phyloP scores from a whole-genome alignment of 163 green algal species.

The Coccomyxa subellipsoidea region DNA sequence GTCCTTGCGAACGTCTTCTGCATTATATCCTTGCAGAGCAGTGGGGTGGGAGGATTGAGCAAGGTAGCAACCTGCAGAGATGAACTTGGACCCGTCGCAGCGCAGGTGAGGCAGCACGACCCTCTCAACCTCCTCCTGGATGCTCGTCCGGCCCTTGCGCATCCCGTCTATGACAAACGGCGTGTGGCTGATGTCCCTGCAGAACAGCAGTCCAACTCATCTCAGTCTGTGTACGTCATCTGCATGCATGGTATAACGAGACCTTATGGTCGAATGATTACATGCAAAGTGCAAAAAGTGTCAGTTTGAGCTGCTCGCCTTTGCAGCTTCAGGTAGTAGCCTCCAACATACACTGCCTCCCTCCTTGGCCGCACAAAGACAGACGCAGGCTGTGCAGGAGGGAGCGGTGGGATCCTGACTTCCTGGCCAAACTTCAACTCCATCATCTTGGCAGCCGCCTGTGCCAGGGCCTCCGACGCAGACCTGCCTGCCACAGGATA shows the following conservation, averaged over 20 bases:
- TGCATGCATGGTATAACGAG: background rate
- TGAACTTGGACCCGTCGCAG: constrained; percentile 32
- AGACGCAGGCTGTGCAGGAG: background rate
- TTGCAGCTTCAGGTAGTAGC: constrained; percentile 63
- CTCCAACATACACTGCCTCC: constrained; percentile 46
- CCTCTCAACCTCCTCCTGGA: constrained; percentile 43
- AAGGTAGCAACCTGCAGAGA: constrained; percentile 23
- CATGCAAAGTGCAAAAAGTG: no score
- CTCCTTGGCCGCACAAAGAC: background rate
- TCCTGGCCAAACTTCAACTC: background rate
- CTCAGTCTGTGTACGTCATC: background rate
- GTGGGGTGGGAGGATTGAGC: no score
- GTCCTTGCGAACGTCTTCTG: no score
- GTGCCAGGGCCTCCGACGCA: background rate
- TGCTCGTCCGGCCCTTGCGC: constrained; percentile 34
- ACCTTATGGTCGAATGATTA: no score
- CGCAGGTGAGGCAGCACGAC: constrained; percentile 18
- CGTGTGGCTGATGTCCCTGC: constrained; percentile 21
- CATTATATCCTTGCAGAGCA: no score
- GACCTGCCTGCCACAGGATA: background rate
- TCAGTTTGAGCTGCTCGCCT: no score
- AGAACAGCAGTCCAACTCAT: no score
- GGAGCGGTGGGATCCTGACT: background rate
- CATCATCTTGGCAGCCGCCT: background rate
- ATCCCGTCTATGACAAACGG: constrained; percentile 44